Conservation (phyloP, 176 grass and related monocot species). For the bread wheat (Triticum aestivum) region DNA sequence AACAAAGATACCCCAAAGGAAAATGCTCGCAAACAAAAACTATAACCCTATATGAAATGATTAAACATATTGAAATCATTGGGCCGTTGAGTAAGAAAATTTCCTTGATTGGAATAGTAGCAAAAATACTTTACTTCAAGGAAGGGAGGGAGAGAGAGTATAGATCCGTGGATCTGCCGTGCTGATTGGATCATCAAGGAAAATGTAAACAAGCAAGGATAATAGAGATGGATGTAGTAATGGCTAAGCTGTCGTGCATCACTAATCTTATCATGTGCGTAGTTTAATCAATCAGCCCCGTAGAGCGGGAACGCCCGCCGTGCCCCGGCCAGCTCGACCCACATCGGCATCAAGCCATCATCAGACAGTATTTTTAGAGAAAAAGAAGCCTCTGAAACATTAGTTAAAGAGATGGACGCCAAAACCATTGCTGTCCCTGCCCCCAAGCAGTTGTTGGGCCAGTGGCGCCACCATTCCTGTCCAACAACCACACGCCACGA, state of each 20-base stretch:
- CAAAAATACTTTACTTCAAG: neutral
- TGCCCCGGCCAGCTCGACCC: constrained; percentile 19
- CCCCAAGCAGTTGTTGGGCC: neutral
- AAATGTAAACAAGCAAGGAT: neutral
- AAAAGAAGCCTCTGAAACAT: neutral
- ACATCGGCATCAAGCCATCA: constrained; percentile 27
- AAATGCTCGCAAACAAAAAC: too few relatives aligned
- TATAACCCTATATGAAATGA: neutral
- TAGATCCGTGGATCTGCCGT: constrained; percentile 18
- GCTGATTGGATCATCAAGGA: neutral
- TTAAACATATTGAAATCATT: neutral
- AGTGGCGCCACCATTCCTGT: neutral
- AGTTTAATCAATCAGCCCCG: constrained; percentile 19
- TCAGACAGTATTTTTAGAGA: neutral
- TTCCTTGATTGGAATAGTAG: constrained; percentile 12
- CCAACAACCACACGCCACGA: neutral
- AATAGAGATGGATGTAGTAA: constrained; percentile 31
- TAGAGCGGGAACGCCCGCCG: neutral
- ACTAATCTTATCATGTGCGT: constrained; percentile 29
- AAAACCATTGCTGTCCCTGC: constrained; percentile 35
- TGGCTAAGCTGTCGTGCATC: constrained; percentile 22
- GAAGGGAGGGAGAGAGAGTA: neutral
- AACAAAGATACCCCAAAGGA: too few relatives aligned
- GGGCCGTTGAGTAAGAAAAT: neutral
- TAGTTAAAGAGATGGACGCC: neutral